Conservation (phyloP, 176 grass and related monocot species). For the Zea luxurians region DNA sequence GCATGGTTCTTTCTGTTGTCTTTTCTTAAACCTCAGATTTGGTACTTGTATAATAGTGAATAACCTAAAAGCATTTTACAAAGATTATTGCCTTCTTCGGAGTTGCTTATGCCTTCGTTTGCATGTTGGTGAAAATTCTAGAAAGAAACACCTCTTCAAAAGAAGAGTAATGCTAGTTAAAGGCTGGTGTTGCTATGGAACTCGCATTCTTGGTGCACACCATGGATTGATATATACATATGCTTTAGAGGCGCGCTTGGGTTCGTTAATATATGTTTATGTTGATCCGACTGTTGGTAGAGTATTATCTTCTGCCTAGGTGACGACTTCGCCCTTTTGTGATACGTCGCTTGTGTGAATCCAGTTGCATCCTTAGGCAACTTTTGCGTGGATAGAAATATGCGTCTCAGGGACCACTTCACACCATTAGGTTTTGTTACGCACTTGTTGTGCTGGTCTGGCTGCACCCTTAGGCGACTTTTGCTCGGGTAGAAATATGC, state of each 20-base stretch:
- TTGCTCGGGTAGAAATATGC: too few relatives aligned
- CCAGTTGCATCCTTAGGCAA: too few relatives aligned
- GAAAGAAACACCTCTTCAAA: slow-evolving; percentile 77
- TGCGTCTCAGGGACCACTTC: too few relatives aligned
- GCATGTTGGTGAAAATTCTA: slow-evolving; percentile 70
- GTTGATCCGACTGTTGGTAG: too few relatives aligned
- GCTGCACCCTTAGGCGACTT: too few relatives aligned
- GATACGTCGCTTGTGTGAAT: too few relatives aligned
- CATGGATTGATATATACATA: slow-evolving; percentile 94
- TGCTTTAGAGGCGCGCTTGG: slow-evolving; percentile 94
- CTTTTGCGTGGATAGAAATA: too few relatives aligned
- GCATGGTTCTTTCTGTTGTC: background rate
- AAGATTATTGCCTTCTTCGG: slow-evolving; percentile 5
- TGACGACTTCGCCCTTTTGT: too few relatives aligned
- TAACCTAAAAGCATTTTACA: background rate
- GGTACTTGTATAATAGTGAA: background rate
- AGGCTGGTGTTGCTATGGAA: slow-evolving; percentile 94
- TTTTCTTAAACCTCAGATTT: slow-evolving; percentile 26
- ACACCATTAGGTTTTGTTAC: too few relatives aligned
- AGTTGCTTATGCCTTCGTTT: slow-evolving; percentile 28
- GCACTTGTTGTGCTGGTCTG: too few relatives aligned
- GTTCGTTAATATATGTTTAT: too few relatives aligned
- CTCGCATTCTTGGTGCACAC: slow-evolving; percentile 93
- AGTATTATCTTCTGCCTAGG: too few relatives aligned
- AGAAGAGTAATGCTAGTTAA: slow-evolving; percentile 92